Base-by-base conservation (phyloP, 495 filamentous ascomycete species). In the Neurospora sp. region DNA sequence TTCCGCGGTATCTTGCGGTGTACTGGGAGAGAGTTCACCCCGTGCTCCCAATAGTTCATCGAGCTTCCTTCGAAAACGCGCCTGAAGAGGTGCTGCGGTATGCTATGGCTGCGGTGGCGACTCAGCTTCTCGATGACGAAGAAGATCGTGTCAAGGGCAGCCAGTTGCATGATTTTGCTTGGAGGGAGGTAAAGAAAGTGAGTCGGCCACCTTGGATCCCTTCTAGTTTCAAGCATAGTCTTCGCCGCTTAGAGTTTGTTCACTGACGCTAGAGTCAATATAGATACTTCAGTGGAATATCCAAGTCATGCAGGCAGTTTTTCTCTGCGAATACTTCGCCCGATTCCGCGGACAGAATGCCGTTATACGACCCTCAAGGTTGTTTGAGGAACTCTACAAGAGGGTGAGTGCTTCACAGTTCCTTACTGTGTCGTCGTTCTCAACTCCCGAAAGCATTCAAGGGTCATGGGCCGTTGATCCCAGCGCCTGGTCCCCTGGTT, bases 311-410 rank as follows among this genome's bases (percentile, higher is more conserved):
- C 86, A 88, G 79, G 80, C 85, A 44, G 87, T 88, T 74, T 80
- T 89, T 48, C 80, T 89, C 23, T 87, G 84, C 77, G 87, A 89
- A 75, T 81, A 85, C 74, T 89, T 87, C 73, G 81, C 82, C 48
- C 83, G 83, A 69, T 88, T 88, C 77, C 82, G 86, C 66, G 86
- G 86, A 74, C 81, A 82, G 70, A 86, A 84, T 78, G 82, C 80
- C 39, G 76, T 78, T 66, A 80, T 83, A 71, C 76, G 75, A 71
- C 72, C 83, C 71, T 87, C 86, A 72, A 81, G 82, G 74, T 78
- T 79, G 72, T 88, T 89, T 80, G 81, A 85, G 78, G 82, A 79
- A 70, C 79, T 89, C 72, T 88, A 84, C 79, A 80, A 79, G 77
- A 82, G 85, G 81, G 87, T 88, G 77, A 85, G 86, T 84, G 71